Evolutionary conservation across 2,329 filamentous ascomycete species (phyloP), one percentile per base, ranked within the genome.

Genomic region (Colletotrichum zoysiae): DNA sequence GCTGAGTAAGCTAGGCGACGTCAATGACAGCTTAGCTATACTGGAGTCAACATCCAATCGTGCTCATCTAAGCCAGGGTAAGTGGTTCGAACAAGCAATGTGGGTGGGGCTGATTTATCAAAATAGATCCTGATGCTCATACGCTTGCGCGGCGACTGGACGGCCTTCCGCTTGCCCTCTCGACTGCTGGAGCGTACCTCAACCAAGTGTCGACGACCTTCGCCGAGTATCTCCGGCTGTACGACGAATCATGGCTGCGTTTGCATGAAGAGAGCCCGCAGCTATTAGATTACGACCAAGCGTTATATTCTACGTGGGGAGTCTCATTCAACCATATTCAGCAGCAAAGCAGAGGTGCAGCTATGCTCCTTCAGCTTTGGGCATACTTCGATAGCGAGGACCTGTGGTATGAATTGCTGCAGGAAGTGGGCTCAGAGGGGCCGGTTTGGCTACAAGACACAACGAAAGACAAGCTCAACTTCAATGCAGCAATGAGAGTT

Each of bases 111-210:
- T 33, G 12, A 57, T 12, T 42, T 1, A 58, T 38, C 30, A 2
- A 23, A 55, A n/a, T 67, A 83, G 78, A 82, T 76, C 30, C 71
- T 40, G 77, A 77, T 73, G 77, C 77, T 18, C 30, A 61, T 42
- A 23, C 72, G 18, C 79, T 85, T 70, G 77, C 78, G 2, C 68
- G 75, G 44, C 75, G 76, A 60, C 81, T 87, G 0, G 81, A 84
- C 70, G 82, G 85, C 5, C 80, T 86, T 38, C 84, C 84, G 16
- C 79, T 87, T 40, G 84, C 85, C 1, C 79, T 87, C 20, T 76
- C 83, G 5, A 82, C 83, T 20, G 85, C 85, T 23, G 83, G 84
- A 6, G 78, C 82, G 0, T 87, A 84, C 70, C 80, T 87, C 18
- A 67, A 78, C 38, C 73, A 84, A 58, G 79, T 80, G 35, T 70